Conservation (phyloP, 352 stramenopile genomes). For the Phytophthora megakarya region DNA sequence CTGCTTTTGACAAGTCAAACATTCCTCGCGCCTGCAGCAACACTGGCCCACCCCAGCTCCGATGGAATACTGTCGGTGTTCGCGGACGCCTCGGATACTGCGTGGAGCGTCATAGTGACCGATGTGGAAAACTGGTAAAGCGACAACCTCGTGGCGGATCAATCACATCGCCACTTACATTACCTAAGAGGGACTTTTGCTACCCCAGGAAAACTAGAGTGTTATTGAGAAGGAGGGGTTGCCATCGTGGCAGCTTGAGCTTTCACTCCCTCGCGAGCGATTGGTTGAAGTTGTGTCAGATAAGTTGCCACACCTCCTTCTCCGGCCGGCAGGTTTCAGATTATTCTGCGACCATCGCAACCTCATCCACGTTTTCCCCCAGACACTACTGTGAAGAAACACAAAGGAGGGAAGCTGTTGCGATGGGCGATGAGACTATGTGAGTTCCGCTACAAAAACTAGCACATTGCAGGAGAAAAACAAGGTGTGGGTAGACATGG, state of each 20-base stretch:
- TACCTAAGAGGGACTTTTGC: constrained; percentile 1
- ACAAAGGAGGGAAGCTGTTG: too few relatives aligned
- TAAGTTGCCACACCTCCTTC: constrained; percentile 20
- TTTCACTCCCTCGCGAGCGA: too few relatives aligned
- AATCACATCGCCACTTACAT: not conserved
- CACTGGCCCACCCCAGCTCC: not conserved
- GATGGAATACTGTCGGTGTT: constrained; percentile 4
- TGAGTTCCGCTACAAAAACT: too few relatives aligned
- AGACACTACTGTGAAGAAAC: too few relatives aligned
- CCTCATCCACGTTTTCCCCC: constrained; percentile 9
- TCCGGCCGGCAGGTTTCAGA: not conserved
- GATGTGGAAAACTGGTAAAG: not conserved
- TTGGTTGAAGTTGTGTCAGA: too few relatives aligned
- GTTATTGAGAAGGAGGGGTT: constrained; percentile 18
- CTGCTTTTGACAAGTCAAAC: constrained; percentile 5
- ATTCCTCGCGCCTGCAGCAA: not conserved
- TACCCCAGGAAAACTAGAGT: constrained; percentile 14
- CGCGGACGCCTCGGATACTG: not conserved
- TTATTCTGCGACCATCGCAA: constrained; percentile 13
- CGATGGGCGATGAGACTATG: too few relatives aligned
- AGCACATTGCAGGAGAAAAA: too few relatives aligned
- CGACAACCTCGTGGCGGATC: not conserved
- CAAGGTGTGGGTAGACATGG: constrained; percentile 23
- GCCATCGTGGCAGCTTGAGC: constrained; percentile 25
- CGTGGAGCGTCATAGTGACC: constrained; percentile 2